phyloP scores from a whole-genome alignment of 768 basidiomycete species.

The Leccinum ochraceum region DNA sequence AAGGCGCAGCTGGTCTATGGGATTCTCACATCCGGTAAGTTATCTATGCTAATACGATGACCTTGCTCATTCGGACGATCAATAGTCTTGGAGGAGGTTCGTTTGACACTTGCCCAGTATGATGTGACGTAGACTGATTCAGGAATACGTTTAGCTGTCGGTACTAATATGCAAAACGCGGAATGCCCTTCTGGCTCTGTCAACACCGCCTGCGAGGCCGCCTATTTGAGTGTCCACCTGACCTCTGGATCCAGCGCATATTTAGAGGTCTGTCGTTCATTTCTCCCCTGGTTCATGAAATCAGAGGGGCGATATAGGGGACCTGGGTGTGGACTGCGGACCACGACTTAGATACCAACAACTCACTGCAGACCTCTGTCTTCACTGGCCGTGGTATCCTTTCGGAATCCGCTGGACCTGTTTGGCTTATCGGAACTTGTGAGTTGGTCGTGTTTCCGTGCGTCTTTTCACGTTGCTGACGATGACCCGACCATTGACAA shows the following conservation, averaged over 20 bases:
- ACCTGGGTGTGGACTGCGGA: conserved; percentile 84
- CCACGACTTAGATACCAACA: conserved; percentile 54
- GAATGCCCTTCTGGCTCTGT: conserved; percentile 46
- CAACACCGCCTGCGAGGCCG: conserved; percentile 54
- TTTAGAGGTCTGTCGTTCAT: conserved; percentile 49
- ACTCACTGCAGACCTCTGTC: conserved; percentile 48
- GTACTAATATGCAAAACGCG: conserved; percentile 49
- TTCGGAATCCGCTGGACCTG: conserved; percentile 74
- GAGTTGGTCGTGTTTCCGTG: conserved; percentile 3
- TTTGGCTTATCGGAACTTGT: conserved; percentile 77
- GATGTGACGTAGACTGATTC: conserved; percentile 24
- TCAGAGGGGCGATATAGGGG: conserved; percentile 41
- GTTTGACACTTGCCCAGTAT: conserved; percentile 25
- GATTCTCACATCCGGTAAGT: conserved; percentile 42
- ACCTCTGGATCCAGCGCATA: conserved; percentile 55
- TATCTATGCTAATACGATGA: not conserved
- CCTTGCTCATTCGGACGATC: conserved; percentile 33
- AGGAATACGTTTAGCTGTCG: conserved; percentile 43
- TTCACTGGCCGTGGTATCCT: conserved; percentile 73
- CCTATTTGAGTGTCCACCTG: conserved; percentile 67
- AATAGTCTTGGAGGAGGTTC: conserved; percentile 32
- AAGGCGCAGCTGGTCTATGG: conserved; percentile 55
- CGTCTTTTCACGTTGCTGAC: conserved; percentile 14
- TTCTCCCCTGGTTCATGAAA: not conserved
- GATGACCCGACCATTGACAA: conserved; percentile 35